phyloP scores from a whole-genome alignment of 2,329 filamentous ascomycete genomes.

The Metarhizium anisopliae region DNA sequence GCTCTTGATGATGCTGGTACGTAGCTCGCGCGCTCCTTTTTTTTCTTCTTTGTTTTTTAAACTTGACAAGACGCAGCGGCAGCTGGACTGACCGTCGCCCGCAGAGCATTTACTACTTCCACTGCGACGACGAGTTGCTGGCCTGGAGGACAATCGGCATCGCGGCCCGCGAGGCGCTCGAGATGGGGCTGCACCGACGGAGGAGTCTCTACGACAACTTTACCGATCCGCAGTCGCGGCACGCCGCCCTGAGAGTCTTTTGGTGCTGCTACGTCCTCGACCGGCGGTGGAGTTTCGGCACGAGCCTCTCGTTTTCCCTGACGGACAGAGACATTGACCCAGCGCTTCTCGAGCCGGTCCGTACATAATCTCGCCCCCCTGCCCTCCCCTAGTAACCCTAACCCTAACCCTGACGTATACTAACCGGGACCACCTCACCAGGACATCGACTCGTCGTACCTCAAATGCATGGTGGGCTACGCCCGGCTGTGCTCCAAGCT shows the following conservation, averaged over 20 bases:
- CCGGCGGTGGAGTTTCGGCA: conserved; percentile 42
- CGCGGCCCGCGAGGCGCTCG: conserved; percentile 35
- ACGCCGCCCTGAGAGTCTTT: conserved; percentile 30
- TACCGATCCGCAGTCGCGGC: conserved; percentile 18
- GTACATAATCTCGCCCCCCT: conserved; percentile 2
- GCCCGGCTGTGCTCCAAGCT: conserved; percentile 36
- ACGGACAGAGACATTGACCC: conserved; percentile 41
- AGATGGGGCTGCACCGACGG: conserved; percentile 38
- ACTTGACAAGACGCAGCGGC: neutral
- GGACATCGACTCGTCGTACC: conserved; percentile 27
- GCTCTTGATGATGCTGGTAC: conserved; percentile 21
- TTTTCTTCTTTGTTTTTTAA: neutral
- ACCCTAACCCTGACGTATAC: neutral
- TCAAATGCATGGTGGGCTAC: conserved; percentile 39
- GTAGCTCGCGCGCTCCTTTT: neutral
- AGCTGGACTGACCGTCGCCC: neutral
- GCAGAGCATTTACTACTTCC: conserved; percentile 32
- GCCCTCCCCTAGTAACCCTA: neutral
- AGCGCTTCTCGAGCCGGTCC: conserved; percentile 33
- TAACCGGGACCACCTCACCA: conserved; percentile 2
- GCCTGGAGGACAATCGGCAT: conserved; percentile 39
- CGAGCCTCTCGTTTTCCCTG: conserved; percentile 38
- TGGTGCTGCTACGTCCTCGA: conserved; percentile 44
- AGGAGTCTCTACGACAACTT: conserved; percentile 32
- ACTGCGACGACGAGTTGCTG: conserved; percentile 39